Evolutionary conservation across 192 early-diverging fungal genomes (phyloP), one percentile per base, ranked within the genome.

Genomic region (Backusella psychrophila): DNA sequence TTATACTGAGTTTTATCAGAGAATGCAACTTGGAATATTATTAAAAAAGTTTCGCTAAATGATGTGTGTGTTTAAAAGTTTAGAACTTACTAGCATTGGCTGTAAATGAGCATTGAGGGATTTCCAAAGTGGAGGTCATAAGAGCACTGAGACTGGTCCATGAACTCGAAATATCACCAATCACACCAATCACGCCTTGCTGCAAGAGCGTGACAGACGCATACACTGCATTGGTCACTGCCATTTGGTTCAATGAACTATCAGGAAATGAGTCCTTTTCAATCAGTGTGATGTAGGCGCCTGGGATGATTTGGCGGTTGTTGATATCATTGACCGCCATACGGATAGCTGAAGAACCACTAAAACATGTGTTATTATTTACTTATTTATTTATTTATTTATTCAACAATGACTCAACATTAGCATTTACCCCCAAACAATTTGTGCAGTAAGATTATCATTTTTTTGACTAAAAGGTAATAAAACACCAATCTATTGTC

Each of bases 21-120:
- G 8, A 87, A 75, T 44, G 83, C 78, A 38, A 81, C 86, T 87
- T 63, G 21, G 9, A 59, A 19, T 59, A 26, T 63, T 29, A 49
- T 19, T 49, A n/a, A 69, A 41, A 68, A 72, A 42, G 15, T 33
- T 71, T 23, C 29, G 15, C 29, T 6, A 70, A 12, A 9, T 34
- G 36, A 35, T 39, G 5, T 14, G 17, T 42, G 49, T 42, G 2
- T 33, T 33, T 3, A 21, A 23, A 44, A 38, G 7, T 29, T 12
- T 0, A 17, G 12, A 0, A 68, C 80, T 77, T 82, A 87, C 86
- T 85, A 21, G 86, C 81, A 29, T 81, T 78, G 4, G 86, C 86
- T 29, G 86, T 85, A 42, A 81, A 87, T 6, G 86, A 87, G 53
- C 86, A 87, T 65, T 87, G 86, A 5, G 86, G 86, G n/a, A 87